Base-by-base conservation (phyloP, 2,329 filamentous ascomycete genomes). In the Calonectria multiphialidica region DNA sequence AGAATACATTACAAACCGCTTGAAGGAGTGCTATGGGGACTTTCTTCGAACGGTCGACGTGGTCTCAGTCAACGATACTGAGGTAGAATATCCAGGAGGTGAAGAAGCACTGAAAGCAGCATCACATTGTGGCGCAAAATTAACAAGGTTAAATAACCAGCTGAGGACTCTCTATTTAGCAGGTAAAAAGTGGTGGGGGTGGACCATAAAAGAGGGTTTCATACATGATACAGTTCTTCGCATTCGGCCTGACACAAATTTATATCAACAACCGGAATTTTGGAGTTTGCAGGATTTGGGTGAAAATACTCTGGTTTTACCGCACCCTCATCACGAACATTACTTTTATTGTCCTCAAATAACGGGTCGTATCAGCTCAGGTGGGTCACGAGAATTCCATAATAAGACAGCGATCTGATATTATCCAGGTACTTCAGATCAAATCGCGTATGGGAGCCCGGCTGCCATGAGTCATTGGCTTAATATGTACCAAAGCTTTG, bases 241-340 rank as follows among this genome's bases (percentile, higher is more conserved):
- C 10, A 5, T 53, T 30, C 47, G 47, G 16, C 47, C 47, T 5
- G 47, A 53, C 47, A 30, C 47, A n/a, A n/a, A 3, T 53, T 28
- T 23, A 5, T 53, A 28, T 15, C 10, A 7, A 16, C 6, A 8
- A 4, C 47, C 47, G 16, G 13, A 33, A 12, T 30, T 53, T 30
- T 30, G 47, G 47, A 12, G 6, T n/a, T 2, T 16, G 47, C 12
- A 8, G 28, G 28, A 35, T 8, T 13, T 18, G 15, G 28, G 23
- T 10, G 50, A 35, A 5, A 33, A 33, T 13, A 53, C 15, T 7
- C 9, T 55, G 4, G 6, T 16, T 4, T 10, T 35, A 6, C 50
- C 50, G 10, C 16, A n/a, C 6, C 2, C 50, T 12, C 1, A 1
- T n/a, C 2, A 2, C 7, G 1, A 33, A 2, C 2, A 35, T 3